Evolutionary conservation across 352 stramenopile genomes (phyloP), one percentile per base, ranked within the genome.

Genomic region (Globisporangium irregulare): DNA sequence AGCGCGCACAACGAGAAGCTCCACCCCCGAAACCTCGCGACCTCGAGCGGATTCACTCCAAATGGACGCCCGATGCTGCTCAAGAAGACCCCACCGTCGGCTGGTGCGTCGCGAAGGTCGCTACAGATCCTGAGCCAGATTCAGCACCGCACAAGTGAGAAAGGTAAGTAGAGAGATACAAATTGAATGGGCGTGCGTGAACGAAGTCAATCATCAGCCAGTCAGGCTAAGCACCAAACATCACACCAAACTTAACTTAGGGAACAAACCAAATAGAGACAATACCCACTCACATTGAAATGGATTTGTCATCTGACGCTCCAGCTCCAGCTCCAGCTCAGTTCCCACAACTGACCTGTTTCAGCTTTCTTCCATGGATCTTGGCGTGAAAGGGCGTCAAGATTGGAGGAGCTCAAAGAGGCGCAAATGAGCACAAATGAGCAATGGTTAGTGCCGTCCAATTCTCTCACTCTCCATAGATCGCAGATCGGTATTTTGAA

Each of bases 101-200:
- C 81, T 0, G 84, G 84, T 12, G 78, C 87, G 1, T 95, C 87
- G 25, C 68, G 84, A 12, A 72, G 87, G 41, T 92, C 85, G 34
- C 76, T 95, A 22, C 86, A 95, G 66, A 95, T 95, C 61, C 71
- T 95, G 29, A 95, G 87, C 72, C 81, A 93, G 64, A 92, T 95
- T 60, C 80, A 87, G 65, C 79, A 90, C 74, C 79, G 75, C 67
- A 76, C 74, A 8, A 76, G 38, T 20, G 78, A 85, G 67, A 63
- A 58, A 10, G 59, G 43, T 43, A 68, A 74, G 46, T 66, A 65
- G 70, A 50, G 22, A 38, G 24, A 18, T n/a, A 32, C 46, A 54
- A 25, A 22, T 25, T 24, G 14, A 14, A 54, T 24, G 46, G 18
- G 46, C 46, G 46, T 24, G n/a, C 46, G 8, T 24, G n/a, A 22